Base-by-base conservation (phyloP, 2,329 filamentous ascomycete genomes). In the Trichoderma simmonsii region DNA sequence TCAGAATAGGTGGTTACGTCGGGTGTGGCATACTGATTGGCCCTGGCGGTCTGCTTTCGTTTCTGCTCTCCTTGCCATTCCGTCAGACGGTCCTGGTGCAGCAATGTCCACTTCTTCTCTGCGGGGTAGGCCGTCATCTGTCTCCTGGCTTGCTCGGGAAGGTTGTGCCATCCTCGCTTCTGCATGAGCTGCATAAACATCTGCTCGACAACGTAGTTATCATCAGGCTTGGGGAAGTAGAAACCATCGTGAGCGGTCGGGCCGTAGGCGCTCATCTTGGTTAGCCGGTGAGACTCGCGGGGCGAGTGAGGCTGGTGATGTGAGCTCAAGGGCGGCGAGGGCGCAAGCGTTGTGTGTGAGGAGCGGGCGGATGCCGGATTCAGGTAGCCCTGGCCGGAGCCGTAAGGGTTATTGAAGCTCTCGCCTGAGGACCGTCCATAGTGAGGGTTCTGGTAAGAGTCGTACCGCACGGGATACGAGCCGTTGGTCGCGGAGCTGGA, bases 51-150 rank as follows among this genome's bases (percentile, higher is more conserved):
- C 77, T 91, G 89, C 76, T 93, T 87, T 76, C 95, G 90, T 82
- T 95, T 97, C 82, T 97, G 94, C 79, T 98, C 95, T 56, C 94
- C 94, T 85, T 98, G 95, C 87, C 91, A 93, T 82, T 98, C 95
- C 7, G 94, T 93, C 77, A 99, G 86, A 74, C 93, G 92, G 83
- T 99, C 96, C 82, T 99, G 95, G 80, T 98, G 92, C 66, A 99
- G 92, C 73, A 99, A 85, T 1, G 94, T 98, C 96, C 96, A 99
- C 83, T 98, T 99, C 86, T 98, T 98, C 75, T 91, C 89, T 9
- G 96, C 89, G 15, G 95, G 93, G 80, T 99, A 98, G 48, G 94
- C 94, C 83, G 96, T 89, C 95, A 99, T 98, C 84, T 98, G 96
- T 73, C 95, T 88, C 76, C 92, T 90, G 34, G 96, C 96, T 83